phyloP scores from a whole-genome alignment of 331 rosid species.

The Acacia concinna region DNA sequence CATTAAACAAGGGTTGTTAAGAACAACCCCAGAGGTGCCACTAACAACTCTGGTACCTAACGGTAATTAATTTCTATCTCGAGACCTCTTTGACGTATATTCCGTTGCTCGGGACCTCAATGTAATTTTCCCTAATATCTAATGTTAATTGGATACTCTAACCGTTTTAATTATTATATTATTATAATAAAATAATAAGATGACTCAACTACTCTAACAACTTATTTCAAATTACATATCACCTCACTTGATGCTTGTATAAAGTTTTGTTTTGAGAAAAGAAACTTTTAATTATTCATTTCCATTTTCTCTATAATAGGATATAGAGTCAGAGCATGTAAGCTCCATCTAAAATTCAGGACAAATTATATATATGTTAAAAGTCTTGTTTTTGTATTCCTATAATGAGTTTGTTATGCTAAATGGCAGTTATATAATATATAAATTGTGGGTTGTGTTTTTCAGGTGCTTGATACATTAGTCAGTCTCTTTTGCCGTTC shows the following conservation, averaged over 20 bases:
- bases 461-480: conserved; percentile 85
- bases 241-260: conserved; percentile 1
- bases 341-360: conserved; percentile 10
- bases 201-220: no score
- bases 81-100: no score
- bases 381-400: conserved; percentile 6
- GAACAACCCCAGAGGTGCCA: no score
- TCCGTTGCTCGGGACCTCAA: no score
- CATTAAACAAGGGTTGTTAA: no score
- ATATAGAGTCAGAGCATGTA: conserved; percentile 4
- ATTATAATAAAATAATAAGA: no score
- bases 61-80: no score
- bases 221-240: not conserved
- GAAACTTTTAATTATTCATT: not conserved
- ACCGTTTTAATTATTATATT: no score
- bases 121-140: no score
- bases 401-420: conserved; percentile 20
- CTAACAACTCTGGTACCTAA: no score
- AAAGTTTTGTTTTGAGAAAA: not conserved
- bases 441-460: conserved; percentile 14
- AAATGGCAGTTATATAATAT: not conserved
- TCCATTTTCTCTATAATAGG: not conserved
- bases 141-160: no score
- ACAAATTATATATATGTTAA: conserved; percentile 1
- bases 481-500: conserved; percentile 85